Evolutionary conservation across 2,329 filamentous ascomycete genomes (phyloP), one percentile per base, ranked within the genome.

Genomic region (Aureobasidium melanogenum): DNA sequence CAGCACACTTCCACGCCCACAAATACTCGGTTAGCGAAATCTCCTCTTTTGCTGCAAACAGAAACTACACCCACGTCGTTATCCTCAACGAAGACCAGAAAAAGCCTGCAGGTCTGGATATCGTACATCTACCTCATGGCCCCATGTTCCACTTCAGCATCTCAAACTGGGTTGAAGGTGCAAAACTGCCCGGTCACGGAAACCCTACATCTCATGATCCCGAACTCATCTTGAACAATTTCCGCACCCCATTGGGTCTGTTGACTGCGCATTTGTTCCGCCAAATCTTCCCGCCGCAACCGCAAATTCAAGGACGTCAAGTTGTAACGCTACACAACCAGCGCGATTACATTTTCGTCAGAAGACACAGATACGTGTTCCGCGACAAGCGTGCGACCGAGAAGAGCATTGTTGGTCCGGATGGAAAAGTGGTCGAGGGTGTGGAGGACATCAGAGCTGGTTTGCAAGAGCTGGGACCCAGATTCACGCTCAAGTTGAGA

Each of bases 11-110:
- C 57, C 91, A 92, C 74, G 84, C 86, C 9, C 86, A 97, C 80
- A 95, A 96, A 72, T 97, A 96, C 78, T 93, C 88, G 26, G 82
- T 99, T 26, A 84, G 89, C 54, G 94, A 99, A 73, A 97, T 99
- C 66, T 85, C 88, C 69, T 84, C 86, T 65, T 97, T 93, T 71
- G 93, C 93, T 38, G 75, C 84, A 15, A 91, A 93, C 69, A 83
- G 91, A 48, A 85, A 88, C 43, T 97, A 89, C 76, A 96, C 91
- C 0, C 84, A 91, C 26, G 80, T 99, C 2, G 77, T 97, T 1
- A 84, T 99, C 17, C 78, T 97, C 12, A 90, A 91, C 70, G 92
- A 99, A 75, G 91, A 97, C 71, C 83, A 85, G 67, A 99, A 99
- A 77, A 85, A 83, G 69, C 88, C 91, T 0, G 86, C 86, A 15